Conservation (phyloP, 106 monocot genomes). For the Dioscorea dumetorum region DNA sequence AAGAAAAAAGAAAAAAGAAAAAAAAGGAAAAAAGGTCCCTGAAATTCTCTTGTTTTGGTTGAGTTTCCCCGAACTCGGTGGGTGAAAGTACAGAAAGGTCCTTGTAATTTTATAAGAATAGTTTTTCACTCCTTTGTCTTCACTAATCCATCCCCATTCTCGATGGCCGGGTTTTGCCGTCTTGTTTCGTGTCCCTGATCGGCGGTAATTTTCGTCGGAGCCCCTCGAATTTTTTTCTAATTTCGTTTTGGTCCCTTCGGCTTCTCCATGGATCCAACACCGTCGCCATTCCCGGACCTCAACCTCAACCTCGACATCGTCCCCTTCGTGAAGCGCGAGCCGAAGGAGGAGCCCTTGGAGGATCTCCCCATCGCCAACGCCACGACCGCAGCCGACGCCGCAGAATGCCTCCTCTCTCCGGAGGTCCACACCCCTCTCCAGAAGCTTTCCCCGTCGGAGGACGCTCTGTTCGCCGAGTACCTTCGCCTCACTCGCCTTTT, state of each 20-base stretch:
- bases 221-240: not conserved
- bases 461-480: constrained; percentile 56
- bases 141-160: no score
- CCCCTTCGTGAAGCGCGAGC: constrained; percentile 25
- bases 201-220: not conserved
- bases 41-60: no score
- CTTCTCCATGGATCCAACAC: not conserved
- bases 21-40: no score
- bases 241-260: not conserved
- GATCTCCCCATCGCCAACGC: constrained; percentile 2
- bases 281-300: constrained; percentile 3
- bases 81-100: no score
- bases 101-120: no score
- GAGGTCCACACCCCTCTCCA: constrained; percentile 25
- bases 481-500: constrained; percentile 48
- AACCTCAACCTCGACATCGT: constrained; percentile 10
- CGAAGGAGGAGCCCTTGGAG: constrained; percentile 18
- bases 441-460: constrained; percentile 22
- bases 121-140: no score
- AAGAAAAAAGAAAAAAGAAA: no score
- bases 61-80: no score
- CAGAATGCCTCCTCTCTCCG: not conserved
- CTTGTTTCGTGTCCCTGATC: no score
- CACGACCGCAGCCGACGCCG: not conserved
- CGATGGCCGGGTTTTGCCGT: no score